A percentile compares a stretch with the other conserved stretches of the same genome.
phyloP scores from a whole-genome alignment of 1,284 basidiomycete genomes.

The Gymnopus androsaceus region DNA sequence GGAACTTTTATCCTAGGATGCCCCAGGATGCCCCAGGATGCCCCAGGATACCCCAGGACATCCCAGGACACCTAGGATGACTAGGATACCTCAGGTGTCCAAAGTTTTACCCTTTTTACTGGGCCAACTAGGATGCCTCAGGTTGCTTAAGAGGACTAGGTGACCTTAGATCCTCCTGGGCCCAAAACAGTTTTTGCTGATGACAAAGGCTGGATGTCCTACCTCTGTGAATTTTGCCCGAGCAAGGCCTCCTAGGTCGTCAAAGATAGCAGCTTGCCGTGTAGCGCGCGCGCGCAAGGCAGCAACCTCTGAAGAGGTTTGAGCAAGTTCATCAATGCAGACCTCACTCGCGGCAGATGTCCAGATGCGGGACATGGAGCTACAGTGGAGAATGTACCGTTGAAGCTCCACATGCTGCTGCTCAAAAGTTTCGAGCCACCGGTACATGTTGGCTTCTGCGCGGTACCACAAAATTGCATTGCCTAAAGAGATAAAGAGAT shows the following conservation, averaged over 20 bases:
- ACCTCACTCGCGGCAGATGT: conserved; percentile 3
- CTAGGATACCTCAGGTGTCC: too few relatives aligned
- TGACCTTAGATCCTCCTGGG: too few relatives aligned
- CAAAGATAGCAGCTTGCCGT: conserved; percentile 10
- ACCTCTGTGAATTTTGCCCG: background rate
- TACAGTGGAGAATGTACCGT: conserved; percentile 19
- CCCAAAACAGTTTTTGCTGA: too few relatives aligned
- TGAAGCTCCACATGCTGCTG: conserved; percentile 23
- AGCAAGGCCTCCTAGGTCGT: background rate
- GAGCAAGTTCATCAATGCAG: background rate
- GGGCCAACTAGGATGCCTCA: too few relatives aligned
- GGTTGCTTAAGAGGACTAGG: too few relatives aligned
- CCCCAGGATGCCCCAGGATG: too few relatives aligned
- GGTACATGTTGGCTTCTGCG: conserved; percentile 30
- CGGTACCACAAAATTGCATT: conserved; percentile 30
- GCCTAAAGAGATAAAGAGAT: too few relatives aligned
- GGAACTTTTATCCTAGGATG: too few relatives aligned
- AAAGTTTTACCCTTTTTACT: too few relatives aligned
- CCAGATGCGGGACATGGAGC: conserved; percentile 1
- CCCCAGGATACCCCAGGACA: too few relatives aligned
- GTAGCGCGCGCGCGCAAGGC: conserved; percentile 1
- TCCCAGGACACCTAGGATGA: too few relatives aligned
- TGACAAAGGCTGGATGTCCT: background rate
- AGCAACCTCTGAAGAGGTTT: background rate
- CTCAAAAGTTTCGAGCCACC: conserved; percentile 29